Conservation (phyloP, 495 filamentous ascomycete species). For the Penicillium soppii region DNA sequence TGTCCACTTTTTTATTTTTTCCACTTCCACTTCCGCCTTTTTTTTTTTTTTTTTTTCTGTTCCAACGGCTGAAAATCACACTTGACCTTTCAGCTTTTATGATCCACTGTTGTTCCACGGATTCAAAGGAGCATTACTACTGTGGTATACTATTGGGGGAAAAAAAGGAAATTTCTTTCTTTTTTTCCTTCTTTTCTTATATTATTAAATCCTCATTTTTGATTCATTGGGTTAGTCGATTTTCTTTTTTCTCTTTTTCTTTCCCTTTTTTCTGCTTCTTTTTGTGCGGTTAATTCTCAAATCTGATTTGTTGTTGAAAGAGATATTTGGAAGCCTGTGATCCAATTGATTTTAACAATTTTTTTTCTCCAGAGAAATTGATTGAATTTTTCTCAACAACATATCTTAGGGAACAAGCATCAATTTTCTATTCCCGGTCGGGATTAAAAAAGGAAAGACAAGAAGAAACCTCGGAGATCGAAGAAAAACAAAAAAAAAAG, state of each 20-base stretch:
- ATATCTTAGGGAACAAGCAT: not conserved
- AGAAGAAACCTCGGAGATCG: too few species aligned
- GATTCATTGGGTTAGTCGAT: slow-evolving; percentile 3
- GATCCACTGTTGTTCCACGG: slow-evolving; percentile 4
- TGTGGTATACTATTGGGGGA: not conserved
- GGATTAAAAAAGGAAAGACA: not conserved
- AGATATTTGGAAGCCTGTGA: slow-evolving; percentile 3
- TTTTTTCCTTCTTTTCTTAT: not conserved
- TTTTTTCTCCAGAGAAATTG: slow-evolving; percentile 11
- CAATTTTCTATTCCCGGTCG: not conserved
- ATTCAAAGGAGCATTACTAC: not conserved
- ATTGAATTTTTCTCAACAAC: slow-evolving; percentile 1
- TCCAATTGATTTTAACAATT: slow-evolving; percentile 21
- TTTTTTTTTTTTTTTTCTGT: not conserved
- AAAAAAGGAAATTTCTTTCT: not conserved
- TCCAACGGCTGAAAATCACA: not conserved
- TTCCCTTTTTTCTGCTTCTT: slow-evolving; percentile 3
- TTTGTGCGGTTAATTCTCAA: slow-evolving; percentile 9
- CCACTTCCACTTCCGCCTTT: not conserved
- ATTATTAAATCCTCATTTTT: not conserved
- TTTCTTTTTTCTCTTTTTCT: too few species aligned
- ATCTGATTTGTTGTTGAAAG: slow-evolving; percentile 20
- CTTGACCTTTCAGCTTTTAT: slow-evolving; percentile 1
- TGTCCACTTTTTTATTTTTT: slow-evolving; percentile 9
- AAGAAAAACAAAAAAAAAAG: not conserved